A percentile compares a stretch with the other conserved stretches of the same genome.
These are phyloP conservation scores for Eragrostis tef DNA, from an alignment of 202 grass and related monocot species.

Conservation along the genomic window DNA sequence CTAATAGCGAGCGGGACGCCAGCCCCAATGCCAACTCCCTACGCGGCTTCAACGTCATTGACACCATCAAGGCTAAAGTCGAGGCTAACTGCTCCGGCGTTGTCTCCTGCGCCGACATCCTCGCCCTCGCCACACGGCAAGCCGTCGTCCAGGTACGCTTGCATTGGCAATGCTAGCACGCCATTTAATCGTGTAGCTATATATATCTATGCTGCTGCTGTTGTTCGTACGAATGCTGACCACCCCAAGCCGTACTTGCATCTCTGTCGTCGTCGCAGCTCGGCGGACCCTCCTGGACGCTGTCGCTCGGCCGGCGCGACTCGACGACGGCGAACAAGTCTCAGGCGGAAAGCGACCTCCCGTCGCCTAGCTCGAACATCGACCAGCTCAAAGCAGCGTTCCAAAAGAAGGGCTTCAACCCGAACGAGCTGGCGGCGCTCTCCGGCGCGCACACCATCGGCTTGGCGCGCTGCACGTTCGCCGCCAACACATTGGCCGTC, in stretches of 20 bases:
- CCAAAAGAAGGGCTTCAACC: constrained; percentile 35
- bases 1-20: constrained; percentile 45
- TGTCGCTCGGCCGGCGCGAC: constrained; percentile 66
- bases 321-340: constrained; percentile 44
- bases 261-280: constrained; percentile 42
- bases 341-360: constrained; percentile 54
- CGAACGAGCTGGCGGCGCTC: neutral
- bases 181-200: too few relatives aligned
- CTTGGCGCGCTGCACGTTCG: neutral
- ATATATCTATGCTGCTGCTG: too few relatives aligned
- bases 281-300: constrained; percentile 46
- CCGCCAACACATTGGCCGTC: too few relatives aligned
- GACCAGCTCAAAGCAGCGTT: constrained; percentile 39
- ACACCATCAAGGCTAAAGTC: constrained; percentile 47
- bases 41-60: constrained; percentile 49
- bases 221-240: neutral
- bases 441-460: constrained; percentile 6
- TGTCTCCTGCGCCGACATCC: constrained; percentile 81
- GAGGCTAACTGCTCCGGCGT: constrained; percentile 41
- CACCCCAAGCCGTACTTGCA: neutral
- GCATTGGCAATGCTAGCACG: too few relatives aligned
- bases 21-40: constrained; percentile 40
- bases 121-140: constrained; percentile 52
- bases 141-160: constrained; percentile 28
- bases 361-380: too few relatives aligned